A percentile compares a stretch with the other conserved stretches of the same genome.
These are phyloP conservation scores for Kockiozyma suomiensis DNA, from an alignment of 805 yeast genomes.

Conservation along the genomic window DNA sequence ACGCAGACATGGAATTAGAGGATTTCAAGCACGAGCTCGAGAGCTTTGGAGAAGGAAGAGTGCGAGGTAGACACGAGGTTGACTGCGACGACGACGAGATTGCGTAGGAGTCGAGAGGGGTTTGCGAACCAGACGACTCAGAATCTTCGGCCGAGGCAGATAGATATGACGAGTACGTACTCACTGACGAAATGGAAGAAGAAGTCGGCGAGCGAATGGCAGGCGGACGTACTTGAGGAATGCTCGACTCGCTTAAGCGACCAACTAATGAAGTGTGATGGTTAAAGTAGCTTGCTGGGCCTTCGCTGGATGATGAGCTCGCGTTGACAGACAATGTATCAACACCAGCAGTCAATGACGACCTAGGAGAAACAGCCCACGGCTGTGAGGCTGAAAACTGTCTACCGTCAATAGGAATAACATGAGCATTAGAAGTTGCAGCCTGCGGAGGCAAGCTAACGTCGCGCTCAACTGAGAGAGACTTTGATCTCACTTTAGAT, in stretches of 20 bases:
- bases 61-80: constrained; percentile 2
- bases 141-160: background rate
- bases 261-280: background rate
- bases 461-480: constrained; percentile 20
- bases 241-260: background rate
- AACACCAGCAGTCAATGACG: background rate
- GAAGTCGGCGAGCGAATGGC: background rate
- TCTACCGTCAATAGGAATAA: background rate
- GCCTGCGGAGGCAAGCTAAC: background rate
- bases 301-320: background rate
- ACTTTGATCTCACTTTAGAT: constrained; percentile 34
- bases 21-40: constrained; percentile 10
- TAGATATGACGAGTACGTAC: constrained; percentile 3
- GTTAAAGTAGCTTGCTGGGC: background rate
- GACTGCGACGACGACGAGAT: constrained; percentile 3
- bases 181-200: constrained; percentile 7
- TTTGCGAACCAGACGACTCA: background rate
- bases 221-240: background rate
- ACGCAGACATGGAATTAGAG: background rate
- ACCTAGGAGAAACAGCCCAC: background rate
- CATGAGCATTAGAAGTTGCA: background rate
- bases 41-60: constrained; percentile 7
- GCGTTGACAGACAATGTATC: constrained; percentile 1
- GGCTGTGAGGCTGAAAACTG: background rate
- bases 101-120: background rate